Base-by-base conservation (phyloP, 331 rosid species). In the Cydonia oblonga region DNA sequence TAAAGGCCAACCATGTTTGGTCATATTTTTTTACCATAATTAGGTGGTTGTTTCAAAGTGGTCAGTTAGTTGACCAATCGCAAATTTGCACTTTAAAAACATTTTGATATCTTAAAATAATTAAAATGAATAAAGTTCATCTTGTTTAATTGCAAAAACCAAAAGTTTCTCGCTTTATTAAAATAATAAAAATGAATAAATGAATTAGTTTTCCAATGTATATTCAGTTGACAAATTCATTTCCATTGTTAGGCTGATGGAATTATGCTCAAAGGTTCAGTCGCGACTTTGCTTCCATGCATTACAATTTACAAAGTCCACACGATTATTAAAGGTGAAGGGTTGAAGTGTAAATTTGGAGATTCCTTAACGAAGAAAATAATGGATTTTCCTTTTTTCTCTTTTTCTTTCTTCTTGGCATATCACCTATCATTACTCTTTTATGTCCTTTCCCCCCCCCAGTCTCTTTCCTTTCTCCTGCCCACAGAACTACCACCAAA, bases 361-460 rank as follows among this genome's bases (percentile, higher is more conserved):
- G 72, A 82, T 84, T 84, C 86, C 82, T 79, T 79, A 56, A 58
- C 44, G 29, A 75, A 67, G 69, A 80, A 81, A 84, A 77, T 71
- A 75, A 69, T 70, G 75, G 23, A 33, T 69, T 64, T 59, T 44
- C 64, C 63, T 64, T 65, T 80, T 64, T 25, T n/a, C 73, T 26
- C 46, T 7, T 40, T 38, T 7, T 40, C 35, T 79, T 66, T 65
- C 81, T 76, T 68, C 42, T 76, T 62, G 59, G 91, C 86, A 83
- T 81, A 82, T 71, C 76, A 15, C 68, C 58, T 35, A 38, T 63
- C 54, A 20, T 12, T 44, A 49, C 78, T 32, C 40, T 71, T 71
- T 71, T 58, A 58, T 58, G 67, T 71, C 78, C 60, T 75, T 76
- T 66, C 74, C 0, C 22, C 80, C 80, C 59, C 49, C 74, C 64